Conservation (phyloP, 805 yeast species). For the Wickerhamomyces xylosicus region DNA sequence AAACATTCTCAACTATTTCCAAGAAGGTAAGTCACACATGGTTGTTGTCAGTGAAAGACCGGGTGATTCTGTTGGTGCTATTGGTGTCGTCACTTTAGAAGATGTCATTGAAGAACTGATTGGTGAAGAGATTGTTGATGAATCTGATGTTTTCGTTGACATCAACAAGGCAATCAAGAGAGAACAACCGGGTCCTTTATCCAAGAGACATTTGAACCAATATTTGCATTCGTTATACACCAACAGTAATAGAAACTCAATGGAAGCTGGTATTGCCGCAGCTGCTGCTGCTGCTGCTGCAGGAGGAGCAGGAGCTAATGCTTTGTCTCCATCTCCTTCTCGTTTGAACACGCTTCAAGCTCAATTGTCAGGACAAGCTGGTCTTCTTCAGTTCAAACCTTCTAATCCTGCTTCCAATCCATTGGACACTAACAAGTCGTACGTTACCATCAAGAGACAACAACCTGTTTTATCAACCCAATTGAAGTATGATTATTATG, state of each 20-base stretch:
- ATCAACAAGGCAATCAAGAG: slow-evolving; percentile 81
- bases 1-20: slow-evolving; percentile 90
- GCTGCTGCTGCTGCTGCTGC: too few species aligned
- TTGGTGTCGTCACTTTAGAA: slow-evolving; percentile 88
- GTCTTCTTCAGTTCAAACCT: slow-evolving; percentile 20
- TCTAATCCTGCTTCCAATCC: slow-evolving; percentile 63
- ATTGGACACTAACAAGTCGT: slow-evolving; percentile 48
- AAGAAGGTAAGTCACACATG: slow-evolving; percentile 97
- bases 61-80: slow-evolving; percentile 73
- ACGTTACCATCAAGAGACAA: slow-evolving; percentile 60
- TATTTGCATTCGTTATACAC: slow-evolving; percentile 56
- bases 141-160: slow-evolving; percentile 87
- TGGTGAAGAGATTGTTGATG: slow-evolving; percentile 97
- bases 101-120: slow-evolving; percentile 97
- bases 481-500: slow-evolving; percentile 12
- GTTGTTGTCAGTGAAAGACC: slow-evolving; percentile 82
- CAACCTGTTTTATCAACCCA: slow-evolving; percentile 7
- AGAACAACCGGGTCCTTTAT: slow-evolving; percentile 63
- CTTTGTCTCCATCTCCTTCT: neutral
- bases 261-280: too few species aligned
- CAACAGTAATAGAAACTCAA: slow-evolving; percentile 30
- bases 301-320: neutral
- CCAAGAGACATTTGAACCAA: slow-evolving; percentile 58
- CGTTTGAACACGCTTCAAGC: slow-evolving; percentile 1
- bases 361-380: slow-evolving; percentile 4